phyloP scores from a whole-genome alignment of 768 basidiomycete species.

The Sarcodon aspratus region DNA sequence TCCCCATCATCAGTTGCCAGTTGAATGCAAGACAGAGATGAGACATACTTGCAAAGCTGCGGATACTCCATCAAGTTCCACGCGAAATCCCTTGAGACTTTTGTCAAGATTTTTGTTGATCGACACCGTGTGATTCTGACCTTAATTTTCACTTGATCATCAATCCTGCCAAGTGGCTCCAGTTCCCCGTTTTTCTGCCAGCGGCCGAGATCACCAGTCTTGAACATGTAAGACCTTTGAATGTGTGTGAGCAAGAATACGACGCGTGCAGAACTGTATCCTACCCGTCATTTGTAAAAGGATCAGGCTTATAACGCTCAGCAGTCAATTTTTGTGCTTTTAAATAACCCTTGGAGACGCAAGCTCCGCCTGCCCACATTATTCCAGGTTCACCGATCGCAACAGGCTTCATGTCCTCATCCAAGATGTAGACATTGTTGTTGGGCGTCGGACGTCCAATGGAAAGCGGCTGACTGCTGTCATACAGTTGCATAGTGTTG shows the following conservation, averaged over 20 bases:
- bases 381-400: conserved; percentile 52
- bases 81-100: conserved; percentile 39
- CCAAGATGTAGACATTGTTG: conserved; percentile 47
- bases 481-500: conserved; percentile 42
- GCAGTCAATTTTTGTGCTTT: conserved; percentile 54
- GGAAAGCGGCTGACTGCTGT: conserved; percentile 26
- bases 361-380: conserved; percentile 43
- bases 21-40: not conserved
- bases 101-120: not conserved
- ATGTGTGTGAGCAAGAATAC: conserved; percentile 6
- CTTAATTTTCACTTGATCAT: conserved; percentile 58
- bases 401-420: conserved; percentile 46
- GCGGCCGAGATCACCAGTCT: conserved; percentile 49
- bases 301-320: conserved; percentile 39
- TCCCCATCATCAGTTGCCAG: conserved; percentile 9
- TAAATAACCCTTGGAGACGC: conserved; percentile 60
- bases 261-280: conserved; percentile 4
- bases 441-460: conserved; percentile 53
- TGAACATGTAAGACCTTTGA: conserved; percentile 34
- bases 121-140: conserved; percentile 13
- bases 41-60: conserved; percentile 42
- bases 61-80: conserved; percentile 52
- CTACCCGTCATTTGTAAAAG: conserved; percentile 36
- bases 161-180: conserved; percentile 46
- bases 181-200: conserved; percentile 42